These are phyloP conservation scores for Xylariaceae sp. DNA, from an alignment of 2,329 filamentous ascomycete species.

Conservation along the genomic window DNA sequence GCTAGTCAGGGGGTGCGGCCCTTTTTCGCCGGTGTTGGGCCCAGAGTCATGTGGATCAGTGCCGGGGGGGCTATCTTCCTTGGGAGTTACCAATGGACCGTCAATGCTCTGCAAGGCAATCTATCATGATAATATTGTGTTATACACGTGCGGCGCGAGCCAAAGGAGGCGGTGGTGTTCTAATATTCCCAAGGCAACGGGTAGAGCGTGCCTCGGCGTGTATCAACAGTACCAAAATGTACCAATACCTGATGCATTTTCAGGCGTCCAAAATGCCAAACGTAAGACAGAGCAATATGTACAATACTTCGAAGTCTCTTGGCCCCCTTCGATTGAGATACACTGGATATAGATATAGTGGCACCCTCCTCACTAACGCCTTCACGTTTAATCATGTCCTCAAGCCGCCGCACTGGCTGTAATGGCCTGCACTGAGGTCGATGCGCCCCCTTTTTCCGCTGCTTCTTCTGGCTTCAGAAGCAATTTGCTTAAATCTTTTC, in stretches of 20 bases:
- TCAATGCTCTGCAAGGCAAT: constrained; percentile 61
- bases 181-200: background rate
- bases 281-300: constrained; percentile 12
- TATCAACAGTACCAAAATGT: constrained; percentile 10
- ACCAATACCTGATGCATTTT: constrained; percentile 13
- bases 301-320: constrained; percentile 15
- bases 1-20: constrained; percentile 59
- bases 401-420: constrained; percentile 19
- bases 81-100: constrained; percentile 86
- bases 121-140: constrained; percentile 9
- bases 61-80: constrained; percentile 91
- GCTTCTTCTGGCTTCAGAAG: constrained; percentile 25
- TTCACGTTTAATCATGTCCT: constrained; percentile 2
- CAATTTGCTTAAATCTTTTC: constrained; percentile 55
- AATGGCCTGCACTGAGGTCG: constrained; percentile 16
- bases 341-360: constrained; percentile 27
- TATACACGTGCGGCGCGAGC: background rate
- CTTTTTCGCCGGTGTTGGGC: constrained; percentile 74
- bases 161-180: constrained; percentile 3
- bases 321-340: constrained; percentile 5
- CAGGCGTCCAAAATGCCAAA: constrained; percentile 10
- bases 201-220: constrained; percentile 5
- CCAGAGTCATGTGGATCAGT: constrained; percentile 90
- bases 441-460: constrained; percentile 14
- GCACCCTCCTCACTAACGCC: constrained; percentile 25